Conservation (phyloP, 306 rosid genomes). For the Comarum palustre region DNA sequence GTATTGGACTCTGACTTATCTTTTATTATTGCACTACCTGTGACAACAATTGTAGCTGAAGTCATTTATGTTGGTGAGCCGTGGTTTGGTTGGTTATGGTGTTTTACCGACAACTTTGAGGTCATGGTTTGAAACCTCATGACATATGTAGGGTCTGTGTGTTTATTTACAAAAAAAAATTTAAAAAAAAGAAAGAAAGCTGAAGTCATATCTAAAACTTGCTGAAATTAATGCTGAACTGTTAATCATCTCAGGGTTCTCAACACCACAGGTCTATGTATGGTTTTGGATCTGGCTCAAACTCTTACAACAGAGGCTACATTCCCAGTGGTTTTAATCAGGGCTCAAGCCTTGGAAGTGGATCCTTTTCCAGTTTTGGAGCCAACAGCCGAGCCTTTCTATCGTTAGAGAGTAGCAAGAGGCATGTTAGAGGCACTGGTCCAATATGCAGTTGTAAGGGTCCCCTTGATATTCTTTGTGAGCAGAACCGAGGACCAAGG, state of each 20-base stretch:
- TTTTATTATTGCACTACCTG: neutral
- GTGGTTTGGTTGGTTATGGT: no score
- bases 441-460: constrained; percentile 66
- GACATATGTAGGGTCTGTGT: no score
- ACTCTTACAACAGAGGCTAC: constrained; percentile 58
- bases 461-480: constrained; percentile 68
- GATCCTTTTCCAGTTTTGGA: constrained; percentile 34
- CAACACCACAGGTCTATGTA: constrained; percentile 61
- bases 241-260: constrained; percentile 55
- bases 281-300: constrained; percentile 74
- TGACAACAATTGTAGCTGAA: constrained; percentile 6
- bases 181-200: no score
- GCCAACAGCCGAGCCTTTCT: constrained; percentile 45
- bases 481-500: constrained; percentile 85
- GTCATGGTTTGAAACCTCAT: no score
- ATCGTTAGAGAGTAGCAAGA: constrained; percentile 53
- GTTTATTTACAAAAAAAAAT: no score
- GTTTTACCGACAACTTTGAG: no score
- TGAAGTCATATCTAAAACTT: constrained; percentile 7
- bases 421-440: constrained; percentile 48
- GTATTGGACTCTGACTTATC: neutral
- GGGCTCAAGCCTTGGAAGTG: constrained; percentile 51
- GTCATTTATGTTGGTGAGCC: no score
- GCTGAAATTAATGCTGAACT: constrained; percentile 22
- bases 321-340: constrained; percentile 50